Percentiles rank a stretch among this genome's conserved stretches.
These are phyloP conservation scores for Aspergillus japonicus DNA, from an alignment of 2,329 filamentous ascomycete species.

Conservation along the genomic window DNA sequence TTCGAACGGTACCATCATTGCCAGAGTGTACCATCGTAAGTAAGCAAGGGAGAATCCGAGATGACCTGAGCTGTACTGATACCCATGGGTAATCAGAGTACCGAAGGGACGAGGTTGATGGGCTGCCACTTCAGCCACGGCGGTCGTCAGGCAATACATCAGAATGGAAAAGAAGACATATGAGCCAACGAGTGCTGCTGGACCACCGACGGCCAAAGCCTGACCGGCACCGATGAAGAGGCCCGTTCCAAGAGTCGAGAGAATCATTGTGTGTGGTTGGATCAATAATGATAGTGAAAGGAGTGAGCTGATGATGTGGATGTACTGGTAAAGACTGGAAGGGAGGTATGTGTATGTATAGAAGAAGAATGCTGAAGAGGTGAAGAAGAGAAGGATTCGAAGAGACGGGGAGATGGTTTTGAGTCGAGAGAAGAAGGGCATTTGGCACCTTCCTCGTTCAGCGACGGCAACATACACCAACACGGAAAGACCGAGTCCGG, in stretches of 20 bases:
- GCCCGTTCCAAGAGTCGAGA: slow-evolving; percentile 57
- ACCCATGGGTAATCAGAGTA: slow-evolving; percentile 41
- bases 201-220: slow-evolving; percentile 53
- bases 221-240: slow-evolving; percentile 56
- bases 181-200: slow-evolving; percentile 52
- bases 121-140: slow-evolving; percentile 40
- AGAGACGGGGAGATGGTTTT: background rate
- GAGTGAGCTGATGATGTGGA: background rate
- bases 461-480: too few relatives aligned
- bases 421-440: background rate
- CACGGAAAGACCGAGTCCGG: background rate
- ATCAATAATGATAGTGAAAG: slow-evolving; percentile 15
- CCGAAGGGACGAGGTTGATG: slow-evolving; percentile 40
- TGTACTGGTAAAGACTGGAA: background rate
- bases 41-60: slow-evolving; percentile 41
- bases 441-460: background rate
- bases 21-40: slow-evolving; percentile 48
- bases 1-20: slow-evolving; percentile 54
- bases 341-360: background rate
- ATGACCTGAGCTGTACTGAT: slow-evolving; percentile 40
- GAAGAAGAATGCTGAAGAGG: background rate
- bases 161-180: slow-evolving; percentile 51
- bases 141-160: slow-evolving; percentile 50
- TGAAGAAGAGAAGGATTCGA: background rate
- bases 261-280: slow-evolving; percentile 46